phyloP scores from a whole-genome alignment of 805 yeast genomes.

The Suhomyces faveliae region DNA sequence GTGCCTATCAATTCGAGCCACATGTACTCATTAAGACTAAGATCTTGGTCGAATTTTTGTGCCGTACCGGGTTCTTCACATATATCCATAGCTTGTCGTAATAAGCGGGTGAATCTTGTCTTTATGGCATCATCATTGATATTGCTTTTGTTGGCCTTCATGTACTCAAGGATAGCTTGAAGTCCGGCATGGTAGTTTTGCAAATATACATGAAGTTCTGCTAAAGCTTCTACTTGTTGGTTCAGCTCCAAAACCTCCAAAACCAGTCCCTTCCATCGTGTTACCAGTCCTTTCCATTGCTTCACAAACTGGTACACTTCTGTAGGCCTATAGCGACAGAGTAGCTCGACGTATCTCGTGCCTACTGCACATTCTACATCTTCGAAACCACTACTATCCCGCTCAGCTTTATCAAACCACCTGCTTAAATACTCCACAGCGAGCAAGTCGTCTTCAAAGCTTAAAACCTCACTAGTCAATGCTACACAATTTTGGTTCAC shows the following conservation, averaged over 20 bases:
- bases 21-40: constrained; percentile 21
- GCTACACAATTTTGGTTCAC: constrained; percentile 29
- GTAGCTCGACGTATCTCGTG: constrained; percentile 18
- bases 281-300: constrained; percentile 5
- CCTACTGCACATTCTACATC: neutral
- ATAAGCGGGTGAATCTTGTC: constrained; percentile 29
- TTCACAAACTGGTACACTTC: constrained; percentile 15
- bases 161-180: constrained; percentile 17
- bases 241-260: constrained; percentile 18
- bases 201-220: constrained; percentile 25
- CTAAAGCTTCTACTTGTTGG: constrained; percentile 29
- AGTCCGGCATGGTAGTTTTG: constrained; percentile 30
- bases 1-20: constrained; percentile 31
- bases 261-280: constrained; percentile 5
- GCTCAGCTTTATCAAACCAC: neutral
- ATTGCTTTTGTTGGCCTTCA: constrained; percentile 20
- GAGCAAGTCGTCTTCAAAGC: constrained; percentile 19
- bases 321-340: constrained; percentile 18
- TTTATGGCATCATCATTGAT: neutral
- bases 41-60: constrained; percentile 7
- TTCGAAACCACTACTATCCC: neutral
- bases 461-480: constrained; percentile 39
- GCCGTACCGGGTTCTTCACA: constrained; percentile 21
- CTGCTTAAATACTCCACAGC: neutral
- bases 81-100: constrained; percentile 31